Conservation (phyloP, 306 rosid genomes). For the Trifolium pratense region DNA sequence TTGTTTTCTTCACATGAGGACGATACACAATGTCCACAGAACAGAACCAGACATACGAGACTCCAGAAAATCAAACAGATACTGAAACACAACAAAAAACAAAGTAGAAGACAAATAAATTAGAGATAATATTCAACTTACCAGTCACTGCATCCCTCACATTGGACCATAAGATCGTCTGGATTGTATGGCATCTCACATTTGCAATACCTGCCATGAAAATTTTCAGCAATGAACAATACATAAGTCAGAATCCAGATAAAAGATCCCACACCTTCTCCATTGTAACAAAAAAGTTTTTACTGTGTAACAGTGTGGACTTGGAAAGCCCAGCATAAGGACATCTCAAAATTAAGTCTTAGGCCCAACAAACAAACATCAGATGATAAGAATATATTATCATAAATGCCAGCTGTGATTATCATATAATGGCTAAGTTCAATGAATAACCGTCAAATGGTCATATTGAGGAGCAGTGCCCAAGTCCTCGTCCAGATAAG, state of each 20-base stretch:
- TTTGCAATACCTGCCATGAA: constrained; percentile 87
- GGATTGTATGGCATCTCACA: constrained; percentile 99
- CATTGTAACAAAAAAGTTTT: constrained; percentile 26
- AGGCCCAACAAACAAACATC: neutral
- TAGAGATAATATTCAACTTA: constrained; percentile 48
- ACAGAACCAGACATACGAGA: constrained; percentile 29
- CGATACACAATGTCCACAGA: constrained; percentile 20
- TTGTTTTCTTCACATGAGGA: constrained; percentile 35
- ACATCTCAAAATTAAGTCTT: neutral
- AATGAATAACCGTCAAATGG: neutral
- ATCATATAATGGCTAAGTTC: neutral
- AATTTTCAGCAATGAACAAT: constrained; percentile 37
- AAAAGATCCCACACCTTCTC: constrained; percentile 34
- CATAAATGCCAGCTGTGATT: neutral
- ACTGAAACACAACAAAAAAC: constrained; percentile 23
- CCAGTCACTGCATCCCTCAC: constrained; percentile 96
- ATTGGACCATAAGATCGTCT: constrained; percentile 96
- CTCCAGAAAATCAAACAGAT: constrained; percentile 32
- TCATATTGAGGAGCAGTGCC: neutral
- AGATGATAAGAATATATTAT: neutral
- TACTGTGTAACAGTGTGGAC: neutral
- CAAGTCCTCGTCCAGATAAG: neutral
- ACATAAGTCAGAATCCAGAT: constrained; percentile 32
- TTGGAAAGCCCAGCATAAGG: neutral
- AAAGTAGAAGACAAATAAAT: constrained; percentile 7